Evolutionary conservation across 1,139 yeast species (phyloP).

Genomic region (Insectozyma bohioensis): DNA sequence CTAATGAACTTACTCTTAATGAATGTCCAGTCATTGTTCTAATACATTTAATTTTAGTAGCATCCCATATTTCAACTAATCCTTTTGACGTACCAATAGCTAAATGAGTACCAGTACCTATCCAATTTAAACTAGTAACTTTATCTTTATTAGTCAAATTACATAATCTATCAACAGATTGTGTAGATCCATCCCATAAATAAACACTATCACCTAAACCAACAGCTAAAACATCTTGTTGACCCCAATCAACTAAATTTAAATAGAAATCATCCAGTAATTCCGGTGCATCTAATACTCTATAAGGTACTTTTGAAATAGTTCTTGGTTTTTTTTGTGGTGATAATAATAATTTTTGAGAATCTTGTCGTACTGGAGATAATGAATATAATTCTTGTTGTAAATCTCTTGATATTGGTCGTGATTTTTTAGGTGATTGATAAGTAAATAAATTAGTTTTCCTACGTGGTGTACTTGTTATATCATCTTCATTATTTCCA

Average conservation of each 20-base stretch:
- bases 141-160: constrained; percentile 62
- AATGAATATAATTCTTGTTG: constrained; percentile 76
- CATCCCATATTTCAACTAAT: constrained; percentile 93
- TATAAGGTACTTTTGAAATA: constrained; percentile 83
- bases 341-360: constrained; percentile 73
- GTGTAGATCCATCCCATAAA: constrained; percentile 87
- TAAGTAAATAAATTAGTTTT: constrained; percentile 66
- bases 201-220: constrained; percentile 89
- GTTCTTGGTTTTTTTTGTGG: constrained; percentile 80
- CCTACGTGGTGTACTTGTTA: constrained; percentile 53
- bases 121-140: constrained; percentile 89
- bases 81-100: constrained; percentile 92
- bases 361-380: constrained; percentile 88
- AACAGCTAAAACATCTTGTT: constrained; percentile 83
- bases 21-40: constrained; percentile 93
- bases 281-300: constrained; percentile 96
- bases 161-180: constrained; percentile 80
- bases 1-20: constrained; percentile 78
- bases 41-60: constrained; percentile 76
- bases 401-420: constrained; percentile 60
- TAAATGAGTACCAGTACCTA: constrained; percentile 87
- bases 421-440: constrained; percentile 63
- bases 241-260: constrained; percentile 94
- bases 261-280: constrained; percentile 91
- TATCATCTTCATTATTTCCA: constrained; percentile 10